Evolutionary conservation across 495 filamentous ascomycete species (phyloP), one percentile per base, ranked within the genome.

Genomic region (Aspergillus hancockii): DNA sequence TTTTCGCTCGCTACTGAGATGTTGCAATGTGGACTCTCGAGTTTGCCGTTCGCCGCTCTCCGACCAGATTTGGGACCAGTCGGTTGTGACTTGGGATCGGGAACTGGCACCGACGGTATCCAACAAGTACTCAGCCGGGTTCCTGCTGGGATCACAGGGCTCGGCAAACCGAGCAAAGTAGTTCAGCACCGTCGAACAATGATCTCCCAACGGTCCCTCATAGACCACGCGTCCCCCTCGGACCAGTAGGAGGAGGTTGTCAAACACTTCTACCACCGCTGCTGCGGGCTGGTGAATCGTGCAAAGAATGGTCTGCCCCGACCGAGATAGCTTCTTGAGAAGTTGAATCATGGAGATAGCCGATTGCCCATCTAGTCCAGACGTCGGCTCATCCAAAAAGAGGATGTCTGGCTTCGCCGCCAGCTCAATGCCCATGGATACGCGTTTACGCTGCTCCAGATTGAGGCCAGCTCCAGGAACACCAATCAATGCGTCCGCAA

Each of bases 361-460:
- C 0, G 82, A 82, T 58, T 91, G 84, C 1, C 79, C 79, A 64
- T 93, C 90, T 1, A 93, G 76, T 18, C 90, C 90, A 12, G 83
- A 84, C 1, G 84, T 85, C 0, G 85, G 85, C 59, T 89, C 85
- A 38, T 89, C 73, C 73, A 89, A 85, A 14, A 90, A 75, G 0
- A 90, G 69, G 0, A 90, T 71, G 3, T 81, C 80, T 0, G 89
- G 90, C 60, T 87, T 87, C 1, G 90, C 86, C 0, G 86, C 89
- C 0, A 93, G 74, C 67, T 92, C 90, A 8, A 93, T 88, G 50
- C 86, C 90, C 55, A 93, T 91, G 2, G 86, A 91, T 3, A 91
- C 67, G 19, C 71, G 60, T 71, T 88, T 79, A 1, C 75, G 64
- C 59, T 76, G 66, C 56, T 76, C 75, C 7, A 74, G 61, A 28